These are phyloP conservation scores for Wallacemonas rigidus DNA, from an alignment of 208 protist genomes.

Conservation along the genomic window DNA sequence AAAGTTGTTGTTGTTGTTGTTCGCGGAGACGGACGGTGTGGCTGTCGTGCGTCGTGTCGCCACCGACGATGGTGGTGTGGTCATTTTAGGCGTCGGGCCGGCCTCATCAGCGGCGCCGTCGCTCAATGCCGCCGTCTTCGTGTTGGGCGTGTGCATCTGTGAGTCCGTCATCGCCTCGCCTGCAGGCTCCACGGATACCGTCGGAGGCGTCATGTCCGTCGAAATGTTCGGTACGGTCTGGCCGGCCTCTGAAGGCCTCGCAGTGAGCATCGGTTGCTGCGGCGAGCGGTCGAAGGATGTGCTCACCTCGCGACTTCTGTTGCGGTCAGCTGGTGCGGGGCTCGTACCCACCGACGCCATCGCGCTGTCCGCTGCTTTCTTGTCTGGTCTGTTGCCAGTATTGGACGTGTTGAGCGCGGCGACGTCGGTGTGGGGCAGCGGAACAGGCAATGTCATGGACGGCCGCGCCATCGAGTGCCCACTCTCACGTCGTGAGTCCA, in stretches of 20 bases:
- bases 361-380: too few species aligned
- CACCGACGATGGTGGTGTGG: too few species aligned
- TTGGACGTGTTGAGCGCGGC: not conserved
- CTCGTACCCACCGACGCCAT: too few species aligned
- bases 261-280: constrained; percentile 11
- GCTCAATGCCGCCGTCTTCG: too few species aligned
- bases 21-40: too few species aligned
- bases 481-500: not conserved
- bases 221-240: not conserved
- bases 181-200: not conserved
- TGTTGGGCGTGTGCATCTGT: too few species aligned
- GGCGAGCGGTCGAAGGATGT: constrained; percentile 6
- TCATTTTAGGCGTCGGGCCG: too few species aligned
- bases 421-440: not conserved
- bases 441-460: constrained; percentile 6
- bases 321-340: too few species aligned
- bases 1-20: too few species aligned
- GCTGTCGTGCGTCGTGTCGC: too few species aligned
- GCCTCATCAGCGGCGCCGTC: too few species aligned
- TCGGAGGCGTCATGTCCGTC: not conserved
- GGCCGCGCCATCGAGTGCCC: not conserved
- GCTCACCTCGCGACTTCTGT: not conserved
- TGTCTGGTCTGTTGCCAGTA: too few species aligned
- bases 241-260: constrained; percentile 3
- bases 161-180: not conserved